A percentile compares a stretch with the other conserved stretches of the same genome.
phyloP scores from a whole-genome alignment of 352 stramenopile species.

The Peronospora destructor region DNA sequence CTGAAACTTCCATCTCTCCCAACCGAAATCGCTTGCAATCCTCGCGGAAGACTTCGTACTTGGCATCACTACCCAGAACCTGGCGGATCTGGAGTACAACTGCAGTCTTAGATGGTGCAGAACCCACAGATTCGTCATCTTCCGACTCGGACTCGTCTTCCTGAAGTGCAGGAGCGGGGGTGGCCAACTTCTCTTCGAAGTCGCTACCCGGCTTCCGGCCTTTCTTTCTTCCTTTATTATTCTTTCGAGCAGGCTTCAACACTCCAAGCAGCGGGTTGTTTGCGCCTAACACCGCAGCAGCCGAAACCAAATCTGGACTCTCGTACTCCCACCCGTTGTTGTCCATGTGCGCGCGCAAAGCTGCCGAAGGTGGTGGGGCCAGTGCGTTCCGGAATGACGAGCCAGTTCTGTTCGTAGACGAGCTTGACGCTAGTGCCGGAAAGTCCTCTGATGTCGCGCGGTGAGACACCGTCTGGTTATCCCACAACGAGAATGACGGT shows the following conservation, averaged over 20 bases:
- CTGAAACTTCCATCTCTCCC: slow-evolving; percentile 44
- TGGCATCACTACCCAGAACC: slow-evolving; percentile 65
- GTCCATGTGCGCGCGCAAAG: slow-evolving; percentile 70
- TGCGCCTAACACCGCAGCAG: slow-evolving; percentile 57
- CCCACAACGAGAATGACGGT: slow-evolving; percentile 52
- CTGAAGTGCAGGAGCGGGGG: slow-evolving; percentile 7
- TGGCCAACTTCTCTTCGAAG: slow-evolving; percentile 49
- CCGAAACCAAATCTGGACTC: slow-evolving; percentile 46
- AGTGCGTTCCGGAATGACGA: slow-evolving; percentile 66
- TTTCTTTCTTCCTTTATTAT: slow-evolving; percentile 48
- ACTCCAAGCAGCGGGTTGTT: slow-evolving; percentile 81
- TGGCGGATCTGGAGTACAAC: slow-evolving; percentile 75
- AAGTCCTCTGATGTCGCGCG: slow-evolving; percentile 61
- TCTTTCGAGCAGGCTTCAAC: slow-evolving; percentile 73
- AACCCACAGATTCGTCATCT: slow-evolving; percentile 25
- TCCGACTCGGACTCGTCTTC: slow-evolving; percentile 39
- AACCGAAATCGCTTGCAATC: slow-evolving; percentile 65
- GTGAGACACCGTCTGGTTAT: slow-evolving; percentile 44
- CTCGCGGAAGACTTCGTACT: slow-evolving; percentile 80
- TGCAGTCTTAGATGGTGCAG: slow-evolving; percentile 55
- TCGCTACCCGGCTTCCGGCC: slow-evolving; percentile 21
- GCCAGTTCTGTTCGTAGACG: slow-evolving; percentile 10
- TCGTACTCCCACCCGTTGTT: slow-evolving; percentile 65
- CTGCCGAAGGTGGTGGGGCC: slow-evolving; percentile 53
- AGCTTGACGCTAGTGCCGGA: slow-evolving; percentile 36